Base-by-base conservation (phyloP, 331 rosid species). In the Quercus tomentella region DNA sequence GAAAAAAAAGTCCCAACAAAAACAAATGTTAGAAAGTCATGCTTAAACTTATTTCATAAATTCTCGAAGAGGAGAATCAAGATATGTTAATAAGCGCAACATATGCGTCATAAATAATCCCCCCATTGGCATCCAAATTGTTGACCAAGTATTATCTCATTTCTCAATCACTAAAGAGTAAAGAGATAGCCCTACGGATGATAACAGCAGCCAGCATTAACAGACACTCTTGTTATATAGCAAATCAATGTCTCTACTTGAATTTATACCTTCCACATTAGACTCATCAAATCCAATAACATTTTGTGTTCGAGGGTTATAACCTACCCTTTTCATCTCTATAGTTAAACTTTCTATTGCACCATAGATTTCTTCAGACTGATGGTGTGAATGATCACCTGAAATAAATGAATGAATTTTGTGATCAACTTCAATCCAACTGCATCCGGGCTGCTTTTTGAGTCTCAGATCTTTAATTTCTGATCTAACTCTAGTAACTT, bases 341-440 rank as follows among this genome's bases (percentile, higher is more conserved):
- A 1, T 30, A 12, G 81, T 82, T 55, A 86, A 77, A 68, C 72
- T 77, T 20, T 82, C 82, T 21, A 86, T 26, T 26, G 76, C 60
- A n/a, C 54, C 54, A 80, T 82, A 77, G 72, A 86, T 77, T 80
- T 80, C 89, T 31, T 21, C 76, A 0, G 56, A 33, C 67, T 61
- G 81, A 45, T 71, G n/a, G 73, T 86, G 89, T 15, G 87, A 83
- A 8, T 26, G 49, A 63, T 87, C 86, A 51, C 86, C 56, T 0
- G 88, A 79, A 45, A 61, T 54, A 62, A 87, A 83, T 11, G 54
- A 30, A 43, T 80, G 82, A 67, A 81, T 56, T 37, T 20, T 68
- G 58, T 62, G 81, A 23, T 83, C 77, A 31, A 81, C 77, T 81
- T 84, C 88, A 76, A 81, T 82, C 88, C 90, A 81, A 61, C 88